Percentiles rank a stretch among this genome's conserved stretches.
phyloP scores from a whole-genome alignment of 1,139 yeast genomes.

The Kodamaea fungicola region DNA sequence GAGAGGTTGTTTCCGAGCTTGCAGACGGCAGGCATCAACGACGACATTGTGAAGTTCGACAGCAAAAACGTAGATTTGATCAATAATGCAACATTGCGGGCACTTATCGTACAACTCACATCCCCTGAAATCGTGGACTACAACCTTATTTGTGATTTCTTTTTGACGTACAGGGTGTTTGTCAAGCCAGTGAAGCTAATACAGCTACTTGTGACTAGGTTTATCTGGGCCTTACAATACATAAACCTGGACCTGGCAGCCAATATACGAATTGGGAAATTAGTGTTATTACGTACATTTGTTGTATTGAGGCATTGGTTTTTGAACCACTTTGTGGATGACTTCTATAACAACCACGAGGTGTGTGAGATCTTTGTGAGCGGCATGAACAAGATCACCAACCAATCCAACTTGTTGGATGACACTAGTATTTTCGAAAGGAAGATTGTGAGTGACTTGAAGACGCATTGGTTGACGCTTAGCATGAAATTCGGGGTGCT shows the following conservation, averaged over 20 bases:
- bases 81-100: conserved; percentile 43
- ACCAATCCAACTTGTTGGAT: conserved; percentile 27
- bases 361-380: conserved; percentile 47
- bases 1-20: conserved; percentile 33
- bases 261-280: conserved; percentile 53
- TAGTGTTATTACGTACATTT: conserved; percentile 79
- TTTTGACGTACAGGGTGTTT: conserved; percentile 77
- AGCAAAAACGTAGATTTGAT: conserved; percentile 29
- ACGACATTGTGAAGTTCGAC: conserved; percentile 35
- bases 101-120: conserved; percentile 70
- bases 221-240: conserved; percentile 68
- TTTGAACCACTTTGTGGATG: conserved; percentile 69
- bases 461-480: conserved; percentile 37
- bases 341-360: conserved; percentile 47
- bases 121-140: conserved; percentile 80
- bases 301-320: conserved; percentile 90
- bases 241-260: conserved; percentile 30
- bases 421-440: conserved; percentile 33
- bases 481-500: conserved; percentile 33
- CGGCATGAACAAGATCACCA: conserved; percentile 46
- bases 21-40: conserved; percentile 14
- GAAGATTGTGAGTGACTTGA: conserved; percentile 45
- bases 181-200: conserved; percentile 55
- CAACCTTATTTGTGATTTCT: conserved; percentile 75
- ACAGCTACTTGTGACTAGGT: conserved; percentile 57